Evolutionary conservation across 768 basidiomycete genomes (phyloP), one percentile per base, ranked within the genome.

Genomic region (Termitomyces sp.): DNA sequence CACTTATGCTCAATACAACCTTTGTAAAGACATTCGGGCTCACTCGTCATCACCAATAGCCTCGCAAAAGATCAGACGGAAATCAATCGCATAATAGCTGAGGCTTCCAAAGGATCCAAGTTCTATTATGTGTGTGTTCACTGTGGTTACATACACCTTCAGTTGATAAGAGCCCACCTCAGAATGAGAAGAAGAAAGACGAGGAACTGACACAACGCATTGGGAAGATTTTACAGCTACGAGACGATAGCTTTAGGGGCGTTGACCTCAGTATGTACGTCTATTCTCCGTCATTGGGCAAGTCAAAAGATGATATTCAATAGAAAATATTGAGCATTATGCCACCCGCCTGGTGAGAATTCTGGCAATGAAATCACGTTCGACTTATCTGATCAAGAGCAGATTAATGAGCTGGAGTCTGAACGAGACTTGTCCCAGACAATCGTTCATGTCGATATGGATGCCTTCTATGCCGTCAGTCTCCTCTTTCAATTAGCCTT

Each of bases 371-470:
- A 6, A 47, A 42, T 22, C 27, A 23, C 23, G 36, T 35, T 12
- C 22, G 47, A 50, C 38, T 13, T 25, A 39, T 39, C 25, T 49
- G 2, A 43, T 55, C 36, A 36, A 33, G 25, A 33, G 16, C 51
- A 86, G 90, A 74, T 95, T 4, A 70, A 73, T 18, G 84, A 89
- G 56, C 75, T 96, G 4, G 93, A 96, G 67, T 70, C 76, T 2
- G 76, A 82, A 47, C 75, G 94, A 43, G 94, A 98, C 66, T 71
- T 98, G 27, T 80, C 81, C 2, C 91, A 95, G 68, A 80, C 73
- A 18, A 91, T 99, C 56, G 90, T 98, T 5, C 94, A 98, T 65
- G 86, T 97, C 29, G 97, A 99, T 64, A 94, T 95, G 84, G 96
- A 98, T 67, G 92, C 93, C 3, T 97, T 96, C 72, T 94, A 81